phyloP scores from a whole-genome alignment of 177 flowering plant species.

The Vitis hybrid region DNA sequence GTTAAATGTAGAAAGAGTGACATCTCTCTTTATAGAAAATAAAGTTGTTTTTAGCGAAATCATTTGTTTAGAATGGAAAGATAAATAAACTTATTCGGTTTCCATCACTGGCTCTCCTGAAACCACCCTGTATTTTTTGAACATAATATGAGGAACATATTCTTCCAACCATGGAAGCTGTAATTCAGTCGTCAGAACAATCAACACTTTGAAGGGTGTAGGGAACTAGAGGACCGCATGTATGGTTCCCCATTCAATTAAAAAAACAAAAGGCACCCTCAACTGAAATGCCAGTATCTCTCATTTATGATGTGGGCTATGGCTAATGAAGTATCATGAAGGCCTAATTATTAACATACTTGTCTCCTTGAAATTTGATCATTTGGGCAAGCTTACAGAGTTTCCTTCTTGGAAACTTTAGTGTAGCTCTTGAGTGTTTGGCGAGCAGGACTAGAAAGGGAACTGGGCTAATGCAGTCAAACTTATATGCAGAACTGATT shows the following conservation, averaged over 20 bases:
- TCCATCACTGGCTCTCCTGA: background rate
- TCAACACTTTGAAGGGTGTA: background rate
- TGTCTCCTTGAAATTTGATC: too few species aligned
- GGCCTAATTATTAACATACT: background rate
- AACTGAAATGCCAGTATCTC: background rate
- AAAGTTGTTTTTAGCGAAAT: background rate
- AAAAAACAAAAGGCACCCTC: background rate
- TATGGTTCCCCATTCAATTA: background rate
- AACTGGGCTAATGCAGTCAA: too few species aligned
- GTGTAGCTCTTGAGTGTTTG: too few species aligned
- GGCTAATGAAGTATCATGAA: background rate
- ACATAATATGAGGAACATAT: background rate
- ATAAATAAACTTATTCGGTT: background rate
- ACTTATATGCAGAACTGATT: too few species aligned
- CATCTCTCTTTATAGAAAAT: background rate
- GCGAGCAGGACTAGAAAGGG: too few species aligned
- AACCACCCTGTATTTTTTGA: background rate
- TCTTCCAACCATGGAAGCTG: too few species aligned
- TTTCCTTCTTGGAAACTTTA: too few species aligned
- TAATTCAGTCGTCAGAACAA: too few species aligned
- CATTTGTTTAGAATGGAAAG: background rate
- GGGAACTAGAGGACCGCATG: background rate
- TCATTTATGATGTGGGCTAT: background rate
- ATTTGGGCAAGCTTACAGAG: too few species aligned
- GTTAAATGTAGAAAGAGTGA: slow-evolving; percentile 1